Evolutionary conservation across 2,329 filamentous ascomycete genomes (phyloP), one percentile per base, ranked within the genome.

Genomic region (Colletotrichum cuscutae): DNA sequence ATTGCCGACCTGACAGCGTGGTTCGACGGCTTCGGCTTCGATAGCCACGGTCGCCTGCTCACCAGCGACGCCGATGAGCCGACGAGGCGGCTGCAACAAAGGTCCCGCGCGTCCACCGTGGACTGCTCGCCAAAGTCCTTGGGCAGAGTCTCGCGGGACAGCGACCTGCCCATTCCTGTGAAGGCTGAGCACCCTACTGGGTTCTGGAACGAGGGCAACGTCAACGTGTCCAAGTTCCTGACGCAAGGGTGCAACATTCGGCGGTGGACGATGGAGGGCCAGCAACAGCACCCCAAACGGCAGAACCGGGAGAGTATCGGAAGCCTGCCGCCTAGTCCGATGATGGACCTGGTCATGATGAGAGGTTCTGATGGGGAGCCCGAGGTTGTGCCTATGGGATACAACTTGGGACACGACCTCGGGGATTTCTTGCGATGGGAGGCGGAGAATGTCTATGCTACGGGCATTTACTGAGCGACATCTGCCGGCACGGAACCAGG

Each of bases 371-470:
- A 74, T 32, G 76, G 77, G 46, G 73, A 78, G 30, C 74, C 81
- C 35, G 82, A 84, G 65, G 78, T 83, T 11, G 85, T 89, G 65
- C 87, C 89, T 0, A 91, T 91, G 89, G 89, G 89, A 0, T 91
- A 87, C 77, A 91, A 91, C 74, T 82, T 91, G 2, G 85, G 86
- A 12, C 87, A 90, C 73, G 89, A 91, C 77, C 77, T 91, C 52
- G 87, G 87, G 1, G 89, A 91, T 73, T 91, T 89, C 75, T 77
- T 91, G 60, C 84, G 81, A 67, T 91, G 89, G 89, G 89, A 90
- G 78, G 81, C 86, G 4, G 85, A 89, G 75, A 82, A 89, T 67
- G 84, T 86, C 2, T 86, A 83, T 68, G 81, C 80, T n/a, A 32
- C 30, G 22, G 61, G 30, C n/a, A 13, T 53, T 11, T 12, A 54